These are phyloP conservation scores for Xylariomycetidae sp. DNA, from an alignment of 2,329 filamentous ascomycete species.

Conservation along the genomic window DNA sequence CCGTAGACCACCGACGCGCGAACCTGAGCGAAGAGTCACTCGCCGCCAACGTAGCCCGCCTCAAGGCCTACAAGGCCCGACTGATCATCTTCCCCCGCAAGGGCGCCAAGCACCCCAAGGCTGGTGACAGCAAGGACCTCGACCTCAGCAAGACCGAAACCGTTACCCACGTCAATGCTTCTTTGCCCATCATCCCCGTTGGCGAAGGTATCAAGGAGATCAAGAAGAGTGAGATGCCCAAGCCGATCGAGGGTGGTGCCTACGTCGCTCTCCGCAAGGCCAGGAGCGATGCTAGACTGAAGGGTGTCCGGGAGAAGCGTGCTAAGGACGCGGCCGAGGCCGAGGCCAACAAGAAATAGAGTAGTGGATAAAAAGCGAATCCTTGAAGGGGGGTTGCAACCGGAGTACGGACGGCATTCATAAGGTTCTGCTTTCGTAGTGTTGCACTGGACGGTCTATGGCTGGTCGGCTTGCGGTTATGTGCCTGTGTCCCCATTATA, in stretches of 20 bases:
- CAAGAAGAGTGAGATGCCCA: conserved; percentile 75
- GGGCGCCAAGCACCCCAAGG: conserved; percentile 81
- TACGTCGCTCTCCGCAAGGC: conserved; percentile 82
- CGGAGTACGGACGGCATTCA: conserved; percentile 32
- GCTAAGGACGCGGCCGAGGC: conserved; percentile 82
- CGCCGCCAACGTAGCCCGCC: conserved; percentile 89
- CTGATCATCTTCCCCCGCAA: conserved; percentile 98
- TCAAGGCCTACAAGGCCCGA: conserved; percentile 95
- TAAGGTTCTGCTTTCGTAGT: conserved; percentile 30
- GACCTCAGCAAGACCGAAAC: conserved; percentile 64
- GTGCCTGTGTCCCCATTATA: conserved; percentile 14
- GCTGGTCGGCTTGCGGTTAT: conserved; percentile 23
- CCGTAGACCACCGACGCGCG: conserved; percentile 92
- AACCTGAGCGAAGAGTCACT: conserved; percentile 97
- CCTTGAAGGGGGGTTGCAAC: conserved; percentile 23
- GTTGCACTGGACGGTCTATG: conserved; percentile 25
- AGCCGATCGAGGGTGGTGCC: conserved; percentile 73
- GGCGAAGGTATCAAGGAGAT: conserved; percentile 66
- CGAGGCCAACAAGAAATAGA: conserved; percentile 82
- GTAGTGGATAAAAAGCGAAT: conserved; percentile 20
- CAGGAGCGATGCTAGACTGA: conserved; percentile 75
- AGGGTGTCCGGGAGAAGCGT: conserved; percentile 89
- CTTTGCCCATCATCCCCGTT: conserved; percentile 70
- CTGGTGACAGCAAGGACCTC: conserved; percentile 79
- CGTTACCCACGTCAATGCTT: conserved; percentile 49